phyloP scores from a whole-genome alignment of 2,329 filamentous ascomycete species.

The Ophiostoma perfectum region DNA sequence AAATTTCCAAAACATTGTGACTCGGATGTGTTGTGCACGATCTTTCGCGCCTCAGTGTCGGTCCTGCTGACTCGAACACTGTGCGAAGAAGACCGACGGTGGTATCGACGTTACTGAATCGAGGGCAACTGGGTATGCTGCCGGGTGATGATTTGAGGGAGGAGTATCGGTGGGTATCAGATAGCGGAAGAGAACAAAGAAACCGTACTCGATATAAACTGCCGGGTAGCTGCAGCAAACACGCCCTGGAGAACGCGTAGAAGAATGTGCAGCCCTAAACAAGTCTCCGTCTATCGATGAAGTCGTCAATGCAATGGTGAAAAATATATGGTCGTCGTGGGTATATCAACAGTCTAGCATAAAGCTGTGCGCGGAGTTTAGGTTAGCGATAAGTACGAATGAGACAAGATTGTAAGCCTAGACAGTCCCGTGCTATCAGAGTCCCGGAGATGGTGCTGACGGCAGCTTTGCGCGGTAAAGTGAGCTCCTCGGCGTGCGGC shows the following conservation, averaged over 20 bases:
- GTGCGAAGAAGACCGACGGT: constrained; percentile 10
- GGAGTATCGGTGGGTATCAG: not conserved
- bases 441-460: not conserved
- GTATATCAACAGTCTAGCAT: constrained; percentile 23
- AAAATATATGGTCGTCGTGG: constrained; percentile 15
- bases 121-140: not conserved
- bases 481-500: not conserved
- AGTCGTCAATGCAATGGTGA: constrained; percentile 15
- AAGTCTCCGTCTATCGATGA: constrained; percentile 19
- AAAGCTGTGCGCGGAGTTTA: not conserved
- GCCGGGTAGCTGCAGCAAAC: constrained; percentile 1
- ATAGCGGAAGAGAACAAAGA: not conserved
- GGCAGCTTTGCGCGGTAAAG: not conserved
- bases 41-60: constrained; percentile 19
- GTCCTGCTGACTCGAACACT: constrained; percentile 17
- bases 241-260: not conserved
- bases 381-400: not conserved
- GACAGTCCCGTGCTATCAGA: not conserved
- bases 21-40: constrained; percentile 18
- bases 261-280: not conserved
- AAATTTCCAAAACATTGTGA: constrained; percentile 99
- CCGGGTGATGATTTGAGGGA: not conserved
- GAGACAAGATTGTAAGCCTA: not conserved
- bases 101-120: not conserved
- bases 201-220: not conserved